phyloP scores from a whole-genome alignment of 495 filamentous ascomycete species.

The Cetradonia linearis region DNA sequence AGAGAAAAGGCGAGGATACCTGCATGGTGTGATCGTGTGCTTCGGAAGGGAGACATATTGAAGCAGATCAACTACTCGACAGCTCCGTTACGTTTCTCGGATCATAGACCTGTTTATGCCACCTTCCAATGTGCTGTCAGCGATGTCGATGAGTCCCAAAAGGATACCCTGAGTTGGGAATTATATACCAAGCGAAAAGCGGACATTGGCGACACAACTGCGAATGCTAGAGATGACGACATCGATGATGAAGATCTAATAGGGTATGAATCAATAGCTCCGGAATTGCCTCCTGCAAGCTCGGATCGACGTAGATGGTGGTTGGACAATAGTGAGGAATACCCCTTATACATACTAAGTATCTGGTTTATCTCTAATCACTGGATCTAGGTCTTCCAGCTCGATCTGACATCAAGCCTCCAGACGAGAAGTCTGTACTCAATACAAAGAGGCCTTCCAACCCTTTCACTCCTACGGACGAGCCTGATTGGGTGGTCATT shows the following conservation, averaged over 20 bases:
- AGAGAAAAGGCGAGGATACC: constrained; percentile 91
- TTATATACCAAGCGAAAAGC: constrained; percentile 60
- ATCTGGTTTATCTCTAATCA: not conserved
- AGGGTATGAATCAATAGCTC: constrained; percentile 63
- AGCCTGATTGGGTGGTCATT: constrained; percentile 70
- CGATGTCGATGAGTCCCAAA: constrained; percentile 62
- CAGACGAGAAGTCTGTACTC: constrained; percentile 46
- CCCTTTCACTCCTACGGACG: constrained; percentile 58
- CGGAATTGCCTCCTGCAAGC: constrained; percentile 77
- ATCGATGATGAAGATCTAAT: constrained; percentile 65
- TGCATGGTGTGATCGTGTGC: constrained; percentile 91
- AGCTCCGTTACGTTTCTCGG: constrained; percentile 75
- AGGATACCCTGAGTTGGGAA: constrained; percentile 56
- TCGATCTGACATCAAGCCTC: constrained; percentile 57
- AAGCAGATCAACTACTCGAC: constrained; percentile 71
- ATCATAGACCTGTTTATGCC: constrained; percentile 88
- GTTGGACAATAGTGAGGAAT: constrained; percentile 57
- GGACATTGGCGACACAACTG: constrained; percentile 41
- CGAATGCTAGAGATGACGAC: constrained; percentile 41
- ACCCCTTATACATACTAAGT: not conserved
- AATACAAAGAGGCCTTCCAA: constrained; percentile 71
- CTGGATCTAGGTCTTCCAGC: constrained; percentile 53
- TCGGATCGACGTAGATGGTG: constrained; percentile 90
- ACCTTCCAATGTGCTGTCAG: constrained; percentile 74
- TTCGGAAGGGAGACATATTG: constrained; percentile 74